Conservation (phyloP, 2,329 filamentous ascomycete species). For the Colletotrichum musae region DNA sequence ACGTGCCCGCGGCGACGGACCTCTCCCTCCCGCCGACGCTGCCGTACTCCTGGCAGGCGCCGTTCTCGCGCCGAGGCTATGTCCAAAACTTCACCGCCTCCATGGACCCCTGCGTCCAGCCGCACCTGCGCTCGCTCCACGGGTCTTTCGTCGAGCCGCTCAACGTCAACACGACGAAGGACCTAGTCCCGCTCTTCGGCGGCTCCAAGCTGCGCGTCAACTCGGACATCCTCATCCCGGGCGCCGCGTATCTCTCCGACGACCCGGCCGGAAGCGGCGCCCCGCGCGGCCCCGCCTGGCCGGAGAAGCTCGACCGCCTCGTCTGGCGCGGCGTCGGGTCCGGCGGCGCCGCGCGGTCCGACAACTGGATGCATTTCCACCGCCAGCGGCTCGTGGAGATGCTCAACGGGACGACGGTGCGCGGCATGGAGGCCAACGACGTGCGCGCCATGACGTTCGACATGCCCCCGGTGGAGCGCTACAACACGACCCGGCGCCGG, state of each 20-base stretch:
- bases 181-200: constrained; percentile 72
- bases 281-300: constrained; percentile 69
- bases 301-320: constrained; percentile 67
- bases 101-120: constrained; percentile 72
- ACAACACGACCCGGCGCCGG: constrained; percentile 57
- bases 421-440: constrained; percentile 58
- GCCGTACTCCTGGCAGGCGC: constrained; percentile 52
- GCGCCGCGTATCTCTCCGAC: constrained; percentile 74
- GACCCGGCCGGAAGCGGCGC: constrained; percentile 68
- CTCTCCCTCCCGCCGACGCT: constrained; percentile 51
- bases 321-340: constrained; percentile 78
- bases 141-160: constrained; percentile 71
- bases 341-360: constrained; percentile 65
- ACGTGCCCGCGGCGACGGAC: constrained; percentile 50
- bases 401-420: constrained; percentile 74
- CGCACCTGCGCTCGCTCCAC: constrained; percentile 65
- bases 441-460: constrained; percentile 63
- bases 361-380: constrained; percentile 78
- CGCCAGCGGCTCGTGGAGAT: constrained; percentile 80
- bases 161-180: constrained; percentile 65
- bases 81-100: constrained; percentile 72
- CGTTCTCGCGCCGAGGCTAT: constrained; percentile 62
- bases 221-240: constrained; percentile 75
- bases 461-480: constrained; percentile 58
- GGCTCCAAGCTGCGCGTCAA: constrained; percentile 75